Evolutionary conservation across 2,329 filamentous ascomycete species (phyloP), one percentile per base, ranked within the genome.

Genomic region (Pseudopithomyces maydicus): DNA sequence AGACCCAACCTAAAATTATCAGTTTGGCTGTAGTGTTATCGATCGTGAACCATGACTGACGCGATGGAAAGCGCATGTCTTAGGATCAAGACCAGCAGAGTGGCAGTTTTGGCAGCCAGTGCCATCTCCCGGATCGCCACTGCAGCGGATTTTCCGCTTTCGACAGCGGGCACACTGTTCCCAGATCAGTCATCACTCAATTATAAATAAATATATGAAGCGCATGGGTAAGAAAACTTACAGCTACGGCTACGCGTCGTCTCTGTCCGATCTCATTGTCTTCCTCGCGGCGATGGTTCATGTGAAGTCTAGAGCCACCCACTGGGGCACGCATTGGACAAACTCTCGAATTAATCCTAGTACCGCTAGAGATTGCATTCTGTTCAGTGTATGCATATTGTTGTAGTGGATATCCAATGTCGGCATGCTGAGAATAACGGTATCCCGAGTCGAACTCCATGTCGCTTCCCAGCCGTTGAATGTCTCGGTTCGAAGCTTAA

Each of bases 61-160:
- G 76, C 94, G 85, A 61, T 96, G 80, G 70, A 96, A 97, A 55
- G 88, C 85, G 73, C 94, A 97, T 6, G 83, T 69, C 2, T 65
- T 73, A 50, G 78, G 80, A 20, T 88, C 85, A 23, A 84, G 80
- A 12, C 90, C 89, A 51, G 93, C 89, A 59, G 82, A 86, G 68
- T 87, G 89, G 80, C 94, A 98, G 74, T 93, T 96, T 11, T 84
- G 81, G 76, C 94, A 98, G n/a, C 88, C 87, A 38, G 81, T 78
- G n/a, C 89, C 90, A 68, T 89, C 86, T 32, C 90, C 90, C 33
- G 84, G 82, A 72, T 97, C 92, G 42, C 94, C 94, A 69, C 90
- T 96, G 79, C 94, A 98, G 66, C 91, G 89, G 68, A 98, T 98
- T 81, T 98, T 98, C 57, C 94, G 86, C 79, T 94, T 93, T 58